Base-by-base conservation (phyloP, 192 early-diverging fungal species). In the Cetraspora pellucida region DNA sequence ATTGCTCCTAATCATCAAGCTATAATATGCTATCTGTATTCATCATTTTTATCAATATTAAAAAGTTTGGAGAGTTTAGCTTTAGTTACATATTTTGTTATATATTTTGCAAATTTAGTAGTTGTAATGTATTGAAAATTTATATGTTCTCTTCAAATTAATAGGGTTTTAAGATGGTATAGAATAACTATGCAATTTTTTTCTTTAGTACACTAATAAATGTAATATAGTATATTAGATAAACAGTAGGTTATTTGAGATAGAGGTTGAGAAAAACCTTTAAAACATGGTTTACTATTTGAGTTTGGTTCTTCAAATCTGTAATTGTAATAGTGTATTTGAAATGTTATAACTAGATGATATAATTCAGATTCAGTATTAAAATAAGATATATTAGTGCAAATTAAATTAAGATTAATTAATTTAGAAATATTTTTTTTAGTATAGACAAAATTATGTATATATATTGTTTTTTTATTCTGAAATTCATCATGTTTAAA, bases 401-500 rank as follows among this genome's bases (percentile, higher is more conserved):
- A 57, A n/a, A 57, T 57, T 57, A 21, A 16, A 21, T 57, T 57
- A 17, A 57, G 19, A 21, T 8, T 16, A 21, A 57, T n/a, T 21
- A 57, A 57, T 57, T n/a, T 57, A 8, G 4, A 16, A n/a, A n/a
- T 21, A 16, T 57, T 57, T 57, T n/a, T 21, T 57, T 57, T 19
- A n/a, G 19, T n/a, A 21, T 57, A 57, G 55, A 19, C 30, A 66
- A 31, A 65, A 11, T 16, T 37, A 37, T 65, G 63, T 30, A 19
- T 30, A 65, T 65, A 28, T 30, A 65, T 44, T 10, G 63, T 44
- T 30, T 23, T 28, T 28, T 28, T 30, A 5, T 65, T 65, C 19
- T 57, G 63, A 65, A 65, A 65, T 65, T 65, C 63, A 30, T 43
- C 63, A 7, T 23, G 9, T 65, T 65, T 19, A 44, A 65, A 65